A percentile compares a stretch with the other conserved stretches of the same genome.
These are phyloP conservation scores for Candida chilensis DNA, from an alignment of 805 yeast genomes.

Conservation along the genomic window DNA sequence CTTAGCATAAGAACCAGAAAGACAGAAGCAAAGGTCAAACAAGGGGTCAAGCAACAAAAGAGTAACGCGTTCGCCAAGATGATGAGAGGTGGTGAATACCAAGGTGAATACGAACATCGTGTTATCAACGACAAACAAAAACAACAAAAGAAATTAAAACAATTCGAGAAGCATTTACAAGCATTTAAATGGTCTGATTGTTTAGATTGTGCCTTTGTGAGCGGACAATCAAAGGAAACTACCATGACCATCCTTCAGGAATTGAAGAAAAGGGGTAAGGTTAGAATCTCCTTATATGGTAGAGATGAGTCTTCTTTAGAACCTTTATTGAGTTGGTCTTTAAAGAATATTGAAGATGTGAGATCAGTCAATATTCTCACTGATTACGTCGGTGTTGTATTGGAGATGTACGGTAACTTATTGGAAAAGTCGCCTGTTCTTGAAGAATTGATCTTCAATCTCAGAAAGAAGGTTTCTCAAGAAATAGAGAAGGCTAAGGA, in stretches of 20 bases:
- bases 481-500: slow-evolving; percentile 79
- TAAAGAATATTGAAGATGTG: slow-evolving; percentile 70
- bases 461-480: slow-evolving; percentile 49
- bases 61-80: slow-evolving; percentile 66
- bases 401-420: slow-evolving; percentile 69
- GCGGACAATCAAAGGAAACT: slow-evolving; percentile 72
- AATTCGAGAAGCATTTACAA: slow-evolving; percentile 76
- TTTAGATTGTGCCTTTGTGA: slow-evolving; percentile 72
- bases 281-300: slow-evolving; percentile 67
- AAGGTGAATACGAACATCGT: slow-evolving; percentile 80
- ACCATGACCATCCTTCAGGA: slow-evolving; percentile 81
- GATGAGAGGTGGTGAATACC: slow-evolving; percentile 86
- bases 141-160: slow-evolving; percentile 56
- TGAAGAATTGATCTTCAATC: slow-evolving; percentile 57
- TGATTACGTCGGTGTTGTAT: slow-evolving; percentile 57
- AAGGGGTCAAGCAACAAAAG: slow-evolving; percentile 38
- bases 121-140: slow-evolving; percentile 50
- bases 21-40: slow-evolving; percentile 47
- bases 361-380: slow-evolving; percentile 56
- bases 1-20: slow-evolving; percentile 83
- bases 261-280: slow-evolving; percentile 81
- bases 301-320: slow-evolving; percentile 83
- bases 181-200: slow-evolving; percentile 93
- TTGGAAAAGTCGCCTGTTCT: slow-evolving; percentile 70
- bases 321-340: slow-evolving; percentile 81